Percentiles rank a stretch among this genome's conserved stretches.
Conservation (phyloP, 2,329 filamentous ascomycete species). For the Acrocalymma vagum region DNA sequence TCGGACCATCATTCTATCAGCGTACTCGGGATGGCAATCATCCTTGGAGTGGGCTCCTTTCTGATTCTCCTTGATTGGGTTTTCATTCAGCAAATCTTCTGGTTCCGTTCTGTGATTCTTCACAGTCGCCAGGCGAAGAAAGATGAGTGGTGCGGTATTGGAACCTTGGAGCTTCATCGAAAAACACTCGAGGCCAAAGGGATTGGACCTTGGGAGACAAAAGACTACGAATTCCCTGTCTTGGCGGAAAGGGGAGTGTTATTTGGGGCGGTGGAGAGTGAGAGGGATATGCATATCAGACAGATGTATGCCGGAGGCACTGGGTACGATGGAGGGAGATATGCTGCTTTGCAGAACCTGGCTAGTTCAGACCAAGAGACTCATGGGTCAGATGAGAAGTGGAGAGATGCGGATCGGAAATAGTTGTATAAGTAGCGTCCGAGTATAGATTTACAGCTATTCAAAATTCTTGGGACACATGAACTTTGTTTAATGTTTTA, state of each 20-base stretch:
- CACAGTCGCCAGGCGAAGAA: slow-evolving; percentile 14
- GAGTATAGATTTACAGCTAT: too few species aligned
- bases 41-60: slow-evolving; percentile 23
- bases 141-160: slow-evolving; percentile 23
- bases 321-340: too few species aligned
- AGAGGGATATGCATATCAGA: too few species aligned
- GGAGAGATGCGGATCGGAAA: too few species aligned
- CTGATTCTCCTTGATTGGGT: slow-evolving; percentile 30
- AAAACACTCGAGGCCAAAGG: slow-evolving; percentile 21
- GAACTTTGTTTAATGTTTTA: too few species aligned
- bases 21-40: slow-evolving; percentile 30
- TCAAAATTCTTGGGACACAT: too few species aligned
- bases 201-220: slow-evolving; percentile 21
- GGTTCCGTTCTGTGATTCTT: slow-evolving; percentile 16
- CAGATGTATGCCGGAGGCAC: too few species aligned
- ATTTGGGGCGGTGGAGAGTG: too few species aligned
- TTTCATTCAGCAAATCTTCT: slow-evolving; percentile 22
- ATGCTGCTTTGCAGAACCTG: too few species aligned
- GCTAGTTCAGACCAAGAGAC: too few species aligned
- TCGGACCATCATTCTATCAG: slow-evolving; percentile 22
- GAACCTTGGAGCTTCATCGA: slow-evolving; percentile 24
- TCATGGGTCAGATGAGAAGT: too few species aligned
- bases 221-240: slow-evolving; percentile 22
- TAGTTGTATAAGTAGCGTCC: too few species aligned
- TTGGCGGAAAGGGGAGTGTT: slow-evolving; percentile 13